Evolutionary conservation across 176 grass and related monocot species (phyloP), one percentile per base, ranked within the genome.

Genomic region (Lolium rigidum): DNA sequence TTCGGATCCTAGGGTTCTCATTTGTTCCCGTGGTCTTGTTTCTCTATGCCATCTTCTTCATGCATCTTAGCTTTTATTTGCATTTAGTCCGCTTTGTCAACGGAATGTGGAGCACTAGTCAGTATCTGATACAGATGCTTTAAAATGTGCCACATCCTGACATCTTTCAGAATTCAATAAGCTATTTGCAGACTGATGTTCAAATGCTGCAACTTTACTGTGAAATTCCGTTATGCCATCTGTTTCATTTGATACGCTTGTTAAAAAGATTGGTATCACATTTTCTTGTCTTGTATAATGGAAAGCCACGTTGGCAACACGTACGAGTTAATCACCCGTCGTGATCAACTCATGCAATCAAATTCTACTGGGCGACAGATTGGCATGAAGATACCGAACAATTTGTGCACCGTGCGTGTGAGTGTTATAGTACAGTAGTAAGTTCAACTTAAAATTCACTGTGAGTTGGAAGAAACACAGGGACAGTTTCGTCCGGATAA

Each of bases 21-120:
- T 90, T 72, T 84, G 82, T 93, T 87, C 71, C 60, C 9, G 59
- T 70, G 14, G 70, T 74, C 78, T 74, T 79, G 51, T 83, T 90
- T 81, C 50, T 43, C 50, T 49, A 57, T 83, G 68, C 64, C 80
- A 20, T 17, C 4, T 79, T 73, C 38, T 84, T 81, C 22, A 4
- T 82, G 70, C 62, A 71, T 85, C 3, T 43, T 86, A 80, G 64
- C 31, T 22, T 22, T 18, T 82, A 65, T 79, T 62, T 91, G 66
- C 51, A 76, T 69, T 85, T 65, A 83, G 72, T 72, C 18, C 37
- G 16, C 18, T 64, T 17, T 88, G 69, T 81, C 43, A 48, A 70
- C 39, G 86, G 70, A 85, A 88, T 88, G 86, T 91, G 86, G 90
- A 91, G 90, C 86, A 81, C 86, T 72, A 72, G 71, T 81, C 78